Base-by-base conservation (phyloP, 2,329 filamentous ascomycete genomes). In the Phialophora tarda region DNA sequence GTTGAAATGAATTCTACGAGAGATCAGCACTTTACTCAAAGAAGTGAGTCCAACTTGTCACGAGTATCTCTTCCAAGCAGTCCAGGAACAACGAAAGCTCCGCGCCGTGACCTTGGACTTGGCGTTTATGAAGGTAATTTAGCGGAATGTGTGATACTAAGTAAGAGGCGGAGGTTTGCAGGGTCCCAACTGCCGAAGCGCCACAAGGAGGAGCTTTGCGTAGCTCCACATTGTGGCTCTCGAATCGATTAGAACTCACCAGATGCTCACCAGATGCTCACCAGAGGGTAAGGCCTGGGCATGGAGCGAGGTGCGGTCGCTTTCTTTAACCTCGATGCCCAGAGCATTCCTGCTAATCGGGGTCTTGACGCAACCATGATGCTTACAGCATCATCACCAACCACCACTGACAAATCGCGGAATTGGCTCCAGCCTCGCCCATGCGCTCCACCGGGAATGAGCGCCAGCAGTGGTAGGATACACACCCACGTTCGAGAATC, bases 331-430 rank as follows among this genome's bases (percentile, higher is more conserved):
- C 26, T 59, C 38, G 24, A 30, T 30, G 26, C 30, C 53, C 38
- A 44, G 38, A 2, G 14, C 38, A 17, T 17, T 41, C 38, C 17
- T 21, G 17, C 57, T 38, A 47, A 21, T 44, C 38, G 38, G 10
- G 30, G 10, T 34, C 38, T 44, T 44, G 38, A 44, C 38, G 38
- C 38, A 44, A 38, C 21, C 14, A 17, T 28, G 26, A 12, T 50
- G 59, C 59, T 61, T 51, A 61, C 47, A 21, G 12, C 44, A 61
- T 61, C 59, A 61, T 61, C 28, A 61, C 30, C 59, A 53, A 34
- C 59, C 47, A 32, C 12, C 50, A 59, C 41, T 61, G 59, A 61
- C 59, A 61, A 61, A 61, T 50, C 59, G 59, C 59, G 59, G 59
- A 61, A 61, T 51, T 34, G 21, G 30, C 48, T 61, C 47, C 48